Evolutionary conservation across 2,329 filamentous ascomycete genomes (phyloP), one percentile per base, ranked within the genome.

Genomic region (Septoria linicola): DNA sequence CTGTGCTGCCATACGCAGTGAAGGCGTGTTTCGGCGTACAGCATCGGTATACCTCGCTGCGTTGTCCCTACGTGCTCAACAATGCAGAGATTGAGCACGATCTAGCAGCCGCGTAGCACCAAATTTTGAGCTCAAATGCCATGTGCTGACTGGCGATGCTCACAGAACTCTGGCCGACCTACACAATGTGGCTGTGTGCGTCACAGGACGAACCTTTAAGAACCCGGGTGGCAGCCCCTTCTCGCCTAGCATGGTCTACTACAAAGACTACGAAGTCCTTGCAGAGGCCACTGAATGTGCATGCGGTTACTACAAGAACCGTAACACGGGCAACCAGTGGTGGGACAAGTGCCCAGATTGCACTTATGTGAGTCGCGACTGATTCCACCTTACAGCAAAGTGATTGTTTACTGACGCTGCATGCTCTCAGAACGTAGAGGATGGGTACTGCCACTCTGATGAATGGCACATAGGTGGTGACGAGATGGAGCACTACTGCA

Each of bases 381-480:
- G 17, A 10, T 31, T n/a, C n/a, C n/a, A n/a, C n/a, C n/a, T n/a
- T n/a, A n/a, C n/a, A n/a, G n/a, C 25, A 23, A 40, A 13, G 13
- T 8, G 23, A 14, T 19, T 8, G 8, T 40, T 19, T 20, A 13
- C 20, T 40, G 20, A 40, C 37, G 19, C 8, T 19, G 10, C 1
- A 4, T 16, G 8, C 27, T 31, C 4, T 6, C 10, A 43, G 41
- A 19, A 44, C 30, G 2, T 30, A 11, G 16, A 44, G 13, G 30
- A 34, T 7, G 17, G 27, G 23, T 17, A 34, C 10, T 51, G 49
- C 21, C 36, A 41, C 13, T 47, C 49, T 8, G 35, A 20, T 4
- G 42, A 2, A 8, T 41, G 42, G 49, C 49, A 51, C 27, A 51
- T 51, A 16, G 49, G 49, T n/a, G 49, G 49, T n/a, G 49, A 51